Evolutionary conservation across 371 early-diverging fungal species (phyloP).

Genomic region (Mucor plumbeus): DNA sequence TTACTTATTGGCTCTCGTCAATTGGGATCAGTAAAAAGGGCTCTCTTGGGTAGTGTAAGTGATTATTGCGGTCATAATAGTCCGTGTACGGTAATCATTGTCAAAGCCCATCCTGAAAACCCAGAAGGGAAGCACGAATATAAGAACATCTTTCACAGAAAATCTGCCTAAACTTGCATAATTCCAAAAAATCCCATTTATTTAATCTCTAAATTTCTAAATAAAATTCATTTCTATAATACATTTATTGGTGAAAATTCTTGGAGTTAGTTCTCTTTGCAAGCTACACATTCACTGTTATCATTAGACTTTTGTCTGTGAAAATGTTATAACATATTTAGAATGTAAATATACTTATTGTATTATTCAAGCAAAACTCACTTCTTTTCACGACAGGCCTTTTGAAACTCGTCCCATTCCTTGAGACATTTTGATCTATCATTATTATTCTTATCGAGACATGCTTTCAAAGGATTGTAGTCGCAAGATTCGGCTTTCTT

Average conservation of each 20-base stretch:
- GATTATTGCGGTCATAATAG: conserved; percentile 37
- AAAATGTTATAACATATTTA: background rate
- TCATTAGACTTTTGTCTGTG: conserved; percentile 23
- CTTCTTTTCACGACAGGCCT: conserved; percentile 53
- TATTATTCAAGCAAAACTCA: conserved; percentile 1
- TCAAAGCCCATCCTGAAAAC: conserved; percentile 21
- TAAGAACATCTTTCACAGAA: conserved; percentile 18
- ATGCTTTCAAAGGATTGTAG: conserved; percentile 58
- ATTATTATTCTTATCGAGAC: conserved; percentile 59
- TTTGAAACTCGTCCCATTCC: conserved; percentile 69
- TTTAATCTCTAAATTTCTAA: background rate
- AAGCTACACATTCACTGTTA: conserved; percentile 28
- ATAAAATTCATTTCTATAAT: background rate
- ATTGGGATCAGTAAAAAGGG: conserved; percentile 39
- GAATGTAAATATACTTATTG: background rate
- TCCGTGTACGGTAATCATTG: conserved; percentile 31
- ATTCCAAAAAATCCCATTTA: background rate
- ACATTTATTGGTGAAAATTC: background rate
- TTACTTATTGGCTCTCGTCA: conserved; percentile 51
- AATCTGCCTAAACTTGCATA: background rate
- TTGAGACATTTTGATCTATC: conserved; percentile 64
- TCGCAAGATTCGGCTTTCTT: conserved; percentile 50
- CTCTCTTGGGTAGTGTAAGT: conserved; percentile 41
- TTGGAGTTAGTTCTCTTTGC: conserved; percentile 17
- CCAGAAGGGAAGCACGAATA: conserved; percentile 21